A percentile compares a stretch with the other conserved stretches of the same genome.
These are phyloP conservation scores for Hypsizygus ulmarius DNA, from an alignment of 1,284 basidiomycete genomes.

Conservation along the genomic window DNA sequence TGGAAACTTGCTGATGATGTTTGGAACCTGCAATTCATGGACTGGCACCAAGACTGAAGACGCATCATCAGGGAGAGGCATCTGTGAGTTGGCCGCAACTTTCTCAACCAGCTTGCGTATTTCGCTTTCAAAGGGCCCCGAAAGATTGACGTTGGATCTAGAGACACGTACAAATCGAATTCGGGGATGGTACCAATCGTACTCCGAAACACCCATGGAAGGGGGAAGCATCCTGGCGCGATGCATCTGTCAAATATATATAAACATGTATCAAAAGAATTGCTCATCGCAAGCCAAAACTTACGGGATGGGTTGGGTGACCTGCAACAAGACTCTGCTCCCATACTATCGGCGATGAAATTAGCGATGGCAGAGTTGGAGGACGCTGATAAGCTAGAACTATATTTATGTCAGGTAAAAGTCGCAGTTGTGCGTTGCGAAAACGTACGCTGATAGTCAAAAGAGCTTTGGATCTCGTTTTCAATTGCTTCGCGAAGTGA, in stretches of 20 bases:
- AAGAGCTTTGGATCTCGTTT: slow-evolving; percentile 45
- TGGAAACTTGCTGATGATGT: slow-evolving; percentile 38
- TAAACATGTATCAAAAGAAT: slow-evolving; percentile 9
- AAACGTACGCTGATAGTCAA: slow-evolving; percentile 45
- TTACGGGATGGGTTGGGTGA: slow-evolving; percentile 53
- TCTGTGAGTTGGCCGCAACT: slow-evolving; percentile 29
- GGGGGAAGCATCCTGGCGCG: slow-evolving; percentile 41
- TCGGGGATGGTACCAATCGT: slow-evolving; percentile 48
- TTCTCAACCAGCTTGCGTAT: slow-evolving; percentile 30
- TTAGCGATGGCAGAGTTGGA: slow-evolving; percentile 37
- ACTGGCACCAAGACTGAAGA: slow-evolving; percentile 40
- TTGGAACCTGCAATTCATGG: slow-evolving; percentile 49
- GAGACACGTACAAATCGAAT: slow-evolving; percentile 44
- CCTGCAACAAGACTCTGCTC: slow-evolving; percentile 53
- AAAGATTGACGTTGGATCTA: slow-evolving; percentile 31
- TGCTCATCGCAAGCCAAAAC: slow-evolving; percentile 11
- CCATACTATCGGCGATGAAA: slow-evolving; percentile 45
- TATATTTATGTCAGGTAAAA: slow-evolving; percentile 18
- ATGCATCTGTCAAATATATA: slow-evolving; percentile 41
- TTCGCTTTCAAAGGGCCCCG: slow-evolving; percentile 40
- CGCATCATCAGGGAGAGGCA: slow-evolving; percentile 15
- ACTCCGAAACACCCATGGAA: slow-evolving; percentile 24
- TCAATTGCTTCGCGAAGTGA: slow-evolving; percentile 36
- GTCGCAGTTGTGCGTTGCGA: not conserved
- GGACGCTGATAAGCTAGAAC: slow-evolving; percentile 41